Evolutionary conservation across 2,329 filamentous ascomycete genomes (phyloP), one percentile per base, ranked within the genome.

Genomic region (Colletotrichum siamense): DNA sequence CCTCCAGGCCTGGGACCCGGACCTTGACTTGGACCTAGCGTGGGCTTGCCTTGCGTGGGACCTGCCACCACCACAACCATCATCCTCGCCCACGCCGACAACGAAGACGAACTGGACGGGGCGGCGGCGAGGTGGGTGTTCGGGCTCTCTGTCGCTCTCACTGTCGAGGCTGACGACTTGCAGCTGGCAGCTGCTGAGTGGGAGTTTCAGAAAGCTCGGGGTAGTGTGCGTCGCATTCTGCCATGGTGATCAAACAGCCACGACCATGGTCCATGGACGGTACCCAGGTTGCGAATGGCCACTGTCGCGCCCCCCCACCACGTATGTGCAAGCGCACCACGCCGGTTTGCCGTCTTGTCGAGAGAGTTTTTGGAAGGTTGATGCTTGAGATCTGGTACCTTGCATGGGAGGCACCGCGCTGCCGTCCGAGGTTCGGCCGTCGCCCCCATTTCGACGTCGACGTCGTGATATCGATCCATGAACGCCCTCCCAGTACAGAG

Each of bases 181-280:
- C 64, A 73, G 70, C 22, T 76, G 70, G 64, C 70, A 76, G 32
- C 65, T 73, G 70, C 59, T 76, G 74, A 32, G 52, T 69, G 67
- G 52, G 71, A 74, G 77, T 78, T 78, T 78, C 77, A 78, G 77
- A 75, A 67, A 72, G 67, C 65, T 75, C 69, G 71, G 67, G 75
- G 75, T 77, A 72, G 68, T 65, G 71, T 69, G 71, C 59, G 71
- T 71, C 62, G 69, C 67, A 77, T 66, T 70, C 71, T 71, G 65
- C 55, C 52, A 69, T 49, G 76, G 69, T 74, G 73, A 79, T 79
- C 77, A 79, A 78, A 79, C 77, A 73, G 71, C 73, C 69, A 76
- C 69, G 44, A 72, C 71, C 75, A 73, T 64, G 66, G 65, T 67
- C 66, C 75, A 75, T 66, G 65, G 66, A 62, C 39, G 36, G 63